Evolutionary conservation across 345 rosid genomes (phyloP).

Genomic region (Raphanus sativus): DNA sequence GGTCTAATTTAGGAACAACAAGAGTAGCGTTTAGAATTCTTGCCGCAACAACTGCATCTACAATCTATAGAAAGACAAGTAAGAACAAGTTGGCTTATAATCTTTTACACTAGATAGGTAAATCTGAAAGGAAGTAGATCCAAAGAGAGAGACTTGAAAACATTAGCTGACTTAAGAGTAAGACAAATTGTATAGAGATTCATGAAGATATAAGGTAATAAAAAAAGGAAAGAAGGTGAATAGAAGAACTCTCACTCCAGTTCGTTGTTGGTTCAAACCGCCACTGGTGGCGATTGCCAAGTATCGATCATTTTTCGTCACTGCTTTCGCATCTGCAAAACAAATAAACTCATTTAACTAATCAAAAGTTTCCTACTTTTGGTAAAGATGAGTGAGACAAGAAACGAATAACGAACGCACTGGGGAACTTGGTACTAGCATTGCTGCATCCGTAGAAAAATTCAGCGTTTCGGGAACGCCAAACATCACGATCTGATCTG

Average conservation of each 20-base stretch:
- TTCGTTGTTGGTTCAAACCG: slow-evolving; percentile 93
- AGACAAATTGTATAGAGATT: no score
- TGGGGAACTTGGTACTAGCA: slow-evolving; percentile 58
- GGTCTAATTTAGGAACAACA: slow-evolving; percentile 94
- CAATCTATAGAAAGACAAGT: slow-evolving; percentile 53
- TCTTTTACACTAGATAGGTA: background rate
- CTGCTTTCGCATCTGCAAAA: slow-evolving; percentile 53
- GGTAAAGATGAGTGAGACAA: background rate
- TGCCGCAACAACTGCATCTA: slow-evolving; percentile 98
- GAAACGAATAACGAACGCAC: slow-evolving; percentile 44
- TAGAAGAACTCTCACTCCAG: slow-evolving; percentile 61
- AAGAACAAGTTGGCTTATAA: background rate
- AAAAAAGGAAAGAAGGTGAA: background rate
- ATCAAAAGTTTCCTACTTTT: background rate
- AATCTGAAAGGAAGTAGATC: background rate
- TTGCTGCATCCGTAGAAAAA: slow-evolving; percentile 70
- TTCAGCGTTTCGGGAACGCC: slow-evolving; percentile 67
- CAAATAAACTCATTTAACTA: background rate
- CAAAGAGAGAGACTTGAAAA: background rate
- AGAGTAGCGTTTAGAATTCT: slow-evolving; percentile 93
- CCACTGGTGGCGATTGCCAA: slow-evolving; percentile 83
- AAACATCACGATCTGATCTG: slow-evolving; percentile 66
- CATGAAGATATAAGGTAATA: background rate
- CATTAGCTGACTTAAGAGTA: background rate
- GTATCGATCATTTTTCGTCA: slow-evolving; percentile 60